A percentile compares a stretch with the other conserved stretches of the same genome.
These are phyloP conservation scores for Lichtheimia hyalospora DNA, from an alignment of 371 early-diverging fungal genomes.

Conservation along the genomic window DNA sequence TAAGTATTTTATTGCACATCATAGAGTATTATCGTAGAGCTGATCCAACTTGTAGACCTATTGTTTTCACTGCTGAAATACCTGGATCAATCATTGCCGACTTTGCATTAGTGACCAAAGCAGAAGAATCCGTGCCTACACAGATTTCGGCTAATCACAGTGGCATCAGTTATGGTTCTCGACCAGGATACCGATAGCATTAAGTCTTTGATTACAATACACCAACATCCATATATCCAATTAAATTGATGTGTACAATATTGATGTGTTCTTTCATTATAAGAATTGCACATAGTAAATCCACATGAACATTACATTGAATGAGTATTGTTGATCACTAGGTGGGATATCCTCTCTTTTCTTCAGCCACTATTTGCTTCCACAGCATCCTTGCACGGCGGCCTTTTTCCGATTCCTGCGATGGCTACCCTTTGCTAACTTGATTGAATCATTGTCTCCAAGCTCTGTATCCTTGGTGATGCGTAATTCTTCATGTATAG, in stretches of 20 bases:
- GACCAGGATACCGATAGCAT: conserved; percentile 3
- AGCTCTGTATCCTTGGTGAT: conserved; percentile 48
- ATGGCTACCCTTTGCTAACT: conserved; percentile 36
- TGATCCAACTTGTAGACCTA: conserved; percentile 12
- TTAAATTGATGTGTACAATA: no score
- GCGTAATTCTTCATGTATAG: conserved; percentile 27
- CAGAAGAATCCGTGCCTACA: conserved; percentile 10
- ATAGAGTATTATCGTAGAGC: conserved; percentile 5
- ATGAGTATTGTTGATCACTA: no score
- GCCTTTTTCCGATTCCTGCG: conserved; percentile 26
- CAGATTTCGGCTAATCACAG: conserved; percentile 1
- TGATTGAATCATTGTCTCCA: conserved; percentile 49
- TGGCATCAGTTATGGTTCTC: conserved; percentile 1
- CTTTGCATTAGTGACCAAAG: conserved; percentile 15
- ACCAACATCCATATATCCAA: no score
- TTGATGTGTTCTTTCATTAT: no score
- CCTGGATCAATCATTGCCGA: conserved; percentile 17
- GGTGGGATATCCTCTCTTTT: background rate
- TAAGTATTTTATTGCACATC: conserved; percentile 4
- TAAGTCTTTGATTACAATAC: no score
- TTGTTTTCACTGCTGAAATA: conserved; percentile 11
- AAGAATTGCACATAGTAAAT: no score
- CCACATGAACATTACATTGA: no score
- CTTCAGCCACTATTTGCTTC: conserved; percentile 15
- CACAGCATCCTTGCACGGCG: conserved; percentile 18